Conservation (phyloP, 495 filamentous ascomycete genomes). For the Penicillium psychrofluorescens region DNA sequence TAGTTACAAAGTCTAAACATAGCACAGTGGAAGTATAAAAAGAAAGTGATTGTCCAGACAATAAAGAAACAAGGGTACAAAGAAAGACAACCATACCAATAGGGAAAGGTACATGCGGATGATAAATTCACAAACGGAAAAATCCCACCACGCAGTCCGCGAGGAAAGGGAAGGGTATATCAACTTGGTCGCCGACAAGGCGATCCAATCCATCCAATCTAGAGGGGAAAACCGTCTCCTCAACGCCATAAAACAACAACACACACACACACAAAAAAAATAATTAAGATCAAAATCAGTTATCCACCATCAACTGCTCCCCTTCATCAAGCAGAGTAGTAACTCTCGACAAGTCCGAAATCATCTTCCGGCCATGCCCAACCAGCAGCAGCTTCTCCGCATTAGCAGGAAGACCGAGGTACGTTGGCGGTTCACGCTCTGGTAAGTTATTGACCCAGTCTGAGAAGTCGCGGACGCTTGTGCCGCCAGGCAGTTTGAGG, state of each 20-base stretch:
- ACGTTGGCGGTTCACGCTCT: conserved; percentile 93
- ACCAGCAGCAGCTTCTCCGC: conserved; percentile 94
- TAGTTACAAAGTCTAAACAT: background rate
- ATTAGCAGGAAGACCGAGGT: conserved; percentile 91
- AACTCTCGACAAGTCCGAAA: conserved; percentile 75
- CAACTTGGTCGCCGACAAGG: too few relatives aligned
- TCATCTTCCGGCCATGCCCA: conserved; percentile 78
- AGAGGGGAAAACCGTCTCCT: conserved; percentile 1
- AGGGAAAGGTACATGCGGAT: too few relatives aligned
- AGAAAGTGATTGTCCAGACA: conserved; percentile 7
- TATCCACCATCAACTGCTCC: conserved; percentile 81
- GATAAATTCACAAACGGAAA: conserved; percentile 7
- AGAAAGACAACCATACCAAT: conserved; percentile 3
- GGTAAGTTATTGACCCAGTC: conserved; percentile 87
- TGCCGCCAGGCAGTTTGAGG: conserved; percentile 69
- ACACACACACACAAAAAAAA: conserved; percentile 4
- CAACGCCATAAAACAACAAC: background rate
- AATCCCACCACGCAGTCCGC: background rate
- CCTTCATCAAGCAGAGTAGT: conserved; percentile 86
- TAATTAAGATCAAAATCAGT: conserved; percentile 11
- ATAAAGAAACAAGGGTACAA: conserved; percentile 7
- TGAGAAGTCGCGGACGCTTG: conserved; percentile 78
- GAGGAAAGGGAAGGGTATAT: too few relatives aligned
- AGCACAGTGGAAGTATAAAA: background rate
- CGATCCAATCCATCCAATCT: background rate